Evolutionary conservation across 129 eudicot genomes (phyloP).

Genomic region (Apium graveolens): DNA sequence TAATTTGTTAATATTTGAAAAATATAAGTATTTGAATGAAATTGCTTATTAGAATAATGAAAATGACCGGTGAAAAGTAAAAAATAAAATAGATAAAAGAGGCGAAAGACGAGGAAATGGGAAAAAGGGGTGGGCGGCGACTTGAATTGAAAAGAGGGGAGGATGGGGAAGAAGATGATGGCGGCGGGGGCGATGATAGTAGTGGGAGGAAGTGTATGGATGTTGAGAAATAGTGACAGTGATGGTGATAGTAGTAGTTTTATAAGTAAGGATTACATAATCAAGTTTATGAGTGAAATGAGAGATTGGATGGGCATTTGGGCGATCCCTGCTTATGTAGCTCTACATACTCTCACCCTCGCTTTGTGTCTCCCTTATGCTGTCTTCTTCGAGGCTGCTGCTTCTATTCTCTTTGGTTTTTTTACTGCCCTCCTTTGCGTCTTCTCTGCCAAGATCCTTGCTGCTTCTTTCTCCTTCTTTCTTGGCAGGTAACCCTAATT

Average conservation of each 20-base stretch:
- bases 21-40: no score
- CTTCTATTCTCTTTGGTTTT: conserved; percentile 87
- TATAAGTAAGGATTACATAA: neutral
- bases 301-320: conserved; percentile 68
- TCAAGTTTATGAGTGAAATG: conserved; percentile 36
- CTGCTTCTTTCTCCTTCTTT: conserved; percentile 90
- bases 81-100: no score
- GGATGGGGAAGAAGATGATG: conserved; percentile 6
- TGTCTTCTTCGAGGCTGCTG: conserved; percentile 89
- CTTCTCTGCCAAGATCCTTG: conserved; percentile 80
- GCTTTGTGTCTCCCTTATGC: conserved; percentile 82
- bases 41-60: no score
- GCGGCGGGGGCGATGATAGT: conserved; percentile 9
- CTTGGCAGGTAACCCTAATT: conserved; percentile 48
- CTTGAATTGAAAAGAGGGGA: neutral
- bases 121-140: no score
- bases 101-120: neutral
- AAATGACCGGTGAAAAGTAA: no score
- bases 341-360: conserved; percentile 60
- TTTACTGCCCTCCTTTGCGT: conserved; percentile 81
- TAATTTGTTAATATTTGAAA: no score
- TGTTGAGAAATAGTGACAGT: neutral
- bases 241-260: neutral
- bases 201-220: conserved; percentile 6
- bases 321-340: conserved; percentile 93